Evolutionary conservation across 2,329 filamentous ascomycete genomes (phyloP), one percentile per base, ranked within the genome.

Genomic region (Fusarium paranaense): DNA sequence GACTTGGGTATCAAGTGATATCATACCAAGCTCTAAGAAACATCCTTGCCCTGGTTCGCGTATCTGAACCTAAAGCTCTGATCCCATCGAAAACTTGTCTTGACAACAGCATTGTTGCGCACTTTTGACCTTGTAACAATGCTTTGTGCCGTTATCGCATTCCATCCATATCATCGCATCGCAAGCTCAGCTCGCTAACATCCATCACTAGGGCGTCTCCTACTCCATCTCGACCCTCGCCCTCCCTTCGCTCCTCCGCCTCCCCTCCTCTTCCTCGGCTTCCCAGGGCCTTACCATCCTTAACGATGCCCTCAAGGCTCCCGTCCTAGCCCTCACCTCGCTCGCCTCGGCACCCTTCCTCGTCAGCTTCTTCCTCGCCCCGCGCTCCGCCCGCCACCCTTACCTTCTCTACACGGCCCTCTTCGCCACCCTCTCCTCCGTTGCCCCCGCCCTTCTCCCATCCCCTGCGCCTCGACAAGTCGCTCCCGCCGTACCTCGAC

Each of bases 341-440:
- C 83, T 97, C 76, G 91, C 94, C 62, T 89, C 91, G 63, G 86
- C 90, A 62, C 91, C 94, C 33, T 91, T 98, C 79, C 85, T 94
- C 76, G 89, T 96, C 74, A 94, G 95, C 72, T 98, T 93, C 83
- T 82, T 88, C 52, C 86, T 97, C 74, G 96, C 95, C 3, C 93
- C 95, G 0, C 88, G 90, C 30, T 89, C 91, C 65, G 88, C 90
- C 76, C 91, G 93, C 80, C 96, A 98, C 81, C 96, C 96, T 0
- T 98, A 98, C 81, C 91, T 98, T 30, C 84, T 98, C 68, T 98
- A 97, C 91, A 95, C 94, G 16, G 91, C 92, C 4, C 84, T 95
- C 30, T 88, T 95, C 66, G 89, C 91, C 50, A 86, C 88, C 42
- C 85, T 93, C 42, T 90, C 93, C 52, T 87, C 88, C 25, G 85